These are phyloP conservation scores for Thozetella sp. DNA, from an alignment of 495 filamentous ascomycete species.

Conservation along the genomic window DNA sequence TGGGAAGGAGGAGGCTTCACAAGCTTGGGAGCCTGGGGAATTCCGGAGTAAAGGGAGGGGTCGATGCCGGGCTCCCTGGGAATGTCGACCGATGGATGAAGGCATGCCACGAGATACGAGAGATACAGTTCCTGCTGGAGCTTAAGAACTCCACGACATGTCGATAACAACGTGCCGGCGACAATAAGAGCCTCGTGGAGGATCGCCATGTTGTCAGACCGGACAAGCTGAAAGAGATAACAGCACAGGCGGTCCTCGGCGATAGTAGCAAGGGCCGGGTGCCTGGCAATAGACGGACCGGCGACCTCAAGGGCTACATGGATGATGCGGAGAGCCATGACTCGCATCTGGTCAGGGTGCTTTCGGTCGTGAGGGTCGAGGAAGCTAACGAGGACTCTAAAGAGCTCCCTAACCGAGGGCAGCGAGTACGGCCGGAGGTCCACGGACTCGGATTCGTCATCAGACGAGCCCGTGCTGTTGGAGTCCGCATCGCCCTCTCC, in stretches of 20 bases:
- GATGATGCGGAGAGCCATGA: constrained; percentile 96
- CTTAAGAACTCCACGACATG: constrained; percentile 90
- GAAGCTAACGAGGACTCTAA: constrained; percentile 92
- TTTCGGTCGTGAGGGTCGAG: constrained; percentile 90
- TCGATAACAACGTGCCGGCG: constrained; percentile 85
- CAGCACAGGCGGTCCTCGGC: constrained; percentile 94
- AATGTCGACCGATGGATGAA: constrained; percentile 91
- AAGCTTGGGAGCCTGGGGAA: constrained; percentile 86
- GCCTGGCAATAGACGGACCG: constrained; percentile 91
- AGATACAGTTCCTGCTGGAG: constrained; percentile 96
- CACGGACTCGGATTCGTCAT: constrained; percentile 43
- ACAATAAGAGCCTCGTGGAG: constrained; percentile 91
- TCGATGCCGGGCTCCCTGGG: constrained; percentile 89
- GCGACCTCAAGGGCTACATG: constrained; percentile 97
- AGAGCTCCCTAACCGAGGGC: constrained; percentile 90
- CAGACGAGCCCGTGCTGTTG: constrained; percentile 29
- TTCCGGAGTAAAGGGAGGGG: constrained; percentile 88
- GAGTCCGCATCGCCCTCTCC: constrained; percentile 16
- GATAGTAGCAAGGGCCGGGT: constrained; percentile 83
- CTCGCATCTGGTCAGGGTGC: constrained; percentile 91
- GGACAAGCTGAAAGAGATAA: constrained; percentile 94
- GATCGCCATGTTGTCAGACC: constrained; percentile 93
- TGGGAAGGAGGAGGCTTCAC: constrained; percentile 82
- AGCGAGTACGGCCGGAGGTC: constrained; percentile 88
- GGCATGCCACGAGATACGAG: constrained; percentile 90